Base-by-base conservation (phyloP, 2,329 filamentous ascomycete species). In the Emergomyces africanus region DNA sequence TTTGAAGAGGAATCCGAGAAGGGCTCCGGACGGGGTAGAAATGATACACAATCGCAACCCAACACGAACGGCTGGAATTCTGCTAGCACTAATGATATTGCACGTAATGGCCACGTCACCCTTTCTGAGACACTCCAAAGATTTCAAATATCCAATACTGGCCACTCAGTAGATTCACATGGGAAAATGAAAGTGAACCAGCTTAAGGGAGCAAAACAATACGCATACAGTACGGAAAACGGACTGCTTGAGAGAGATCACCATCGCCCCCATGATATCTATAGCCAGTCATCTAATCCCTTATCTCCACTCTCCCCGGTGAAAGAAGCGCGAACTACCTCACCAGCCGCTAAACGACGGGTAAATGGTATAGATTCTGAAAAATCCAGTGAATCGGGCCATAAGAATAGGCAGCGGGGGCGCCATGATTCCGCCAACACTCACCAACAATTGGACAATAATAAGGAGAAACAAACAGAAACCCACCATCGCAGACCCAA, bases 111-210 rank as follows among this genome's bases (percentile, higher is more conserved):
- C n/a, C 62, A 64, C 37, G 63, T 71, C 60, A 66, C 70, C 8
- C 68, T 75, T 37, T 71, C 72, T 5, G 72, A 68, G 46, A 69
- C 70, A 57, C 56, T 75, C 41, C 72, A 74, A 57, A 71, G 70
- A 33, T 67, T 71, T 33, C 71, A 75, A 49, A 57, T 74, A 39
- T 69, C 72, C 14, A 71, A 72, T 57, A 65, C 67, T 4, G 67
- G 72, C 53, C 70, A 67, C 42, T 44, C 64, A 9, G 57, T 64
- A 9, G 69, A 71, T n/a, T 54, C 63, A 12, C 54, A 64, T 6
- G 61, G 61, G 25, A 70, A 68, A 59, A 28, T 65, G 15, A 66
- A 61, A 44, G 48, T 53, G 50, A 56, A 33, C 51, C 59, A 61
- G 20, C 41, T 57, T 20, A 58, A 51, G 61, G 25, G 71, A 67